Evolutionary conservation across 2,329 filamentous ascomycete species (phyloP).

Genomic region (Fusarium proliferatum): DNA sequence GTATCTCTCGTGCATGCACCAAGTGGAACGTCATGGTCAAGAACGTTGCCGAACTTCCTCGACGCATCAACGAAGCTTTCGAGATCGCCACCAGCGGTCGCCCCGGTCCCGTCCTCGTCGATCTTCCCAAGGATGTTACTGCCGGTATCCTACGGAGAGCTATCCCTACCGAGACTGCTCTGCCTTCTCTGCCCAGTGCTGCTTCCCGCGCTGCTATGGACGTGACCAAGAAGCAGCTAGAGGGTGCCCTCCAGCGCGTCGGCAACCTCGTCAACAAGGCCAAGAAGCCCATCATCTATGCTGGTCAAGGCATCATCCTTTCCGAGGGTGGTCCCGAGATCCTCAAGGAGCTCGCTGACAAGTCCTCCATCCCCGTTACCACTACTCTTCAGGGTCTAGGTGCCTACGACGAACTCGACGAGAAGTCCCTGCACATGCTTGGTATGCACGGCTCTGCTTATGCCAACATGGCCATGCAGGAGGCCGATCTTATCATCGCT

Average conservation of each 20-base stretch:
- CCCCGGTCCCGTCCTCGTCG: conserved; percentile 93
- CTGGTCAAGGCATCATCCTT: conserved; percentile 88
- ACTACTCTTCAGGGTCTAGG: conserved; percentile 95
- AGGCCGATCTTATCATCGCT: conserved; percentile 94
- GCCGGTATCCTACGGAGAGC: conserved; percentile 83
- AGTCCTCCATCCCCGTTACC: conserved; percentile 91
- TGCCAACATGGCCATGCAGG: conserved; percentile 98
- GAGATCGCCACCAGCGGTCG: conserved; percentile 96
- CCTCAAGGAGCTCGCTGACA: conserved; percentile 88
- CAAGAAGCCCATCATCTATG: conserved; percentile 95
- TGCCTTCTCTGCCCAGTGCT: conserved; percentile 85
- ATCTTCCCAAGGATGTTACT: conserved; percentile 96
- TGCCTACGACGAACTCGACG: conserved; percentile 90
- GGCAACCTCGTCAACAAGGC: conserved; percentile 86
- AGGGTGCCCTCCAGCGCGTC: conserved; percentile 78
- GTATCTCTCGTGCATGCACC: conserved; percentile 81
- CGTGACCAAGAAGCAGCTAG: conserved; percentile 76
- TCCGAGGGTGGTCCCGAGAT: conserved; percentile 81
- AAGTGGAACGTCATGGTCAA: conserved; percentile 99
- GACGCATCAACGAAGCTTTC: conserved; percentile 96
- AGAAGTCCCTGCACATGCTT: conserved; percentile 96
- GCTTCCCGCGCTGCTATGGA: conserved; percentile 83
- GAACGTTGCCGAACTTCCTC: conserved; percentile 84
- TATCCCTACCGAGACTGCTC: conserved; percentile 79
- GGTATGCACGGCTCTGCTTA: conserved; percentile 98